A percentile compares a stretch with the other conserved stretches of the same genome.
Evolutionary conservation across 768 basidiomycete genomes (phyloP).

Genomic region (Pulveroboletus frians): DNA sequence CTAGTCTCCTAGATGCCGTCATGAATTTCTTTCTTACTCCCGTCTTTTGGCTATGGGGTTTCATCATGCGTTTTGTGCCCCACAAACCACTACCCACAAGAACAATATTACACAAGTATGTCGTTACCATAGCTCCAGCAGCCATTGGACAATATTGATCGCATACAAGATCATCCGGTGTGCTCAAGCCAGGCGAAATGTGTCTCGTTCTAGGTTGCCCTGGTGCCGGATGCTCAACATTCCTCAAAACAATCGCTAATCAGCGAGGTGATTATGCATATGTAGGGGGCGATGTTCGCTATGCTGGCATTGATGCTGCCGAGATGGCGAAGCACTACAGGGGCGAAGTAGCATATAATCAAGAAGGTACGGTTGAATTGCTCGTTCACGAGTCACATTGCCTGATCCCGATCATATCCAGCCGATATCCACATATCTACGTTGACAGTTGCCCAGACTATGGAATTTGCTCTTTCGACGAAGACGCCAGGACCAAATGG

Average conservation of each 20-base stretch:
- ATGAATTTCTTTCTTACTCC: slow-evolving; percentile 51
- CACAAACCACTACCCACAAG: slow-evolving; percentile 37
- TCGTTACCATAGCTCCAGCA: background rate
- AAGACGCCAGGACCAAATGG: slow-evolving; percentile 73
- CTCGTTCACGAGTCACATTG: background rate
- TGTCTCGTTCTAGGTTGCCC: slow-evolving; percentile 81
- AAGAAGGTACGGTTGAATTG: slow-evolving; percentile 47
- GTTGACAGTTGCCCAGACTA: slow-evolving; percentile 72
- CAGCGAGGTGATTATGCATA: slow-evolving; percentile 57
- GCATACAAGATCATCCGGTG: slow-evolving; percentile 52
- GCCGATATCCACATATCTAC: slow-evolving; percentile 83
- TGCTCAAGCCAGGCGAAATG: slow-evolving; percentile 80
- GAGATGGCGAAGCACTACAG: slow-evolving; percentile 76
- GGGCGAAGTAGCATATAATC: slow-evolving; percentile 77
- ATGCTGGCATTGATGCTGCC: slow-evolving; percentile 70
- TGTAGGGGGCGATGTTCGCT: slow-evolving; percentile 69
- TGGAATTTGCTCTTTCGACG: slow-evolving; percentile 66
- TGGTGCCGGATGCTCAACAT: slow-evolving; percentile 80
- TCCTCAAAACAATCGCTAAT: slow-evolving; percentile 81
- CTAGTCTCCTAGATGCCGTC: slow-evolving; percentile 39
- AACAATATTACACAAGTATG: slow-evolving; percentile 58
- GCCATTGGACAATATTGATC: background rate
- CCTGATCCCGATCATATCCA: slow-evolving; percentile 19
- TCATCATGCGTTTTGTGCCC: slow-evolving; percentile 37
- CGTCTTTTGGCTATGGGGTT: slow-evolving; percentile 42